phyloP scores from a whole-genome alignment of 1,284 basidiomycete genomes.

The Ganoderma boninense region DNA sequence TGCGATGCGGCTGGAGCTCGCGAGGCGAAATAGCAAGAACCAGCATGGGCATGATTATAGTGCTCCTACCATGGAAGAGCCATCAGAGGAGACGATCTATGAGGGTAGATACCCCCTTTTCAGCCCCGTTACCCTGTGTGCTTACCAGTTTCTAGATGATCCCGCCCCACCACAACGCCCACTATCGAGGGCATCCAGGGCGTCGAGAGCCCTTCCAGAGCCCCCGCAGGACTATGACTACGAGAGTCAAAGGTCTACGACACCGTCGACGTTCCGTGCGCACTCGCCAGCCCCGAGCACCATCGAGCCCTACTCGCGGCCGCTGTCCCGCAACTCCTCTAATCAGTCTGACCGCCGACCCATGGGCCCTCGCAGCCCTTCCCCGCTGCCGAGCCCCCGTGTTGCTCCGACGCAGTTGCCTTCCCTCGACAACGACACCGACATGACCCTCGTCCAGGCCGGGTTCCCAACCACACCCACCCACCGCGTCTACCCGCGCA shows the following conservation, averaged over 20 bases:
- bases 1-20: conserved; percentile 76
- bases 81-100: conserved; percentile 72
- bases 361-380: conserved; percentile 74
- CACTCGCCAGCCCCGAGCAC: conserved; percentile 37
- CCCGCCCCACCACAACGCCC: conserved; percentile 62
- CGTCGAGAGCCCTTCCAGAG: conserved; percentile 37
- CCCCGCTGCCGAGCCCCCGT: conserved; percentile 48
- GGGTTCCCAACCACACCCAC: conserved; percentile 38
- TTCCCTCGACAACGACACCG: conserved; percentile 53
- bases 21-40: conserved; percentile 81
- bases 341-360: conserved; percentile 59
- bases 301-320: conserved; percentile 47
- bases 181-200: conserved; percentile 56
- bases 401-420: conserved; percentile 37
- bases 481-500: conserved; percentile 38
- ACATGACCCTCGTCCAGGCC: conserved; percentile 47
- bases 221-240: conserved; percentile 45
- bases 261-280: conserved; percentile 28
- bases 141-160: conserved; percentile 55
- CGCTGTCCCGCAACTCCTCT: conserved; percentile 51
- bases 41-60: conserved; percentile 61
- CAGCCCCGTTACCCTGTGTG: neutral
- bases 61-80: conserved; percentile 50
- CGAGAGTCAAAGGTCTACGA: conserved; percentile 48
- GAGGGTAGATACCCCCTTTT: conserved; percentile 59